Base-by-base conservation (phyloP, 78 protist species). In the Protostelium mycophagum region DNA sequence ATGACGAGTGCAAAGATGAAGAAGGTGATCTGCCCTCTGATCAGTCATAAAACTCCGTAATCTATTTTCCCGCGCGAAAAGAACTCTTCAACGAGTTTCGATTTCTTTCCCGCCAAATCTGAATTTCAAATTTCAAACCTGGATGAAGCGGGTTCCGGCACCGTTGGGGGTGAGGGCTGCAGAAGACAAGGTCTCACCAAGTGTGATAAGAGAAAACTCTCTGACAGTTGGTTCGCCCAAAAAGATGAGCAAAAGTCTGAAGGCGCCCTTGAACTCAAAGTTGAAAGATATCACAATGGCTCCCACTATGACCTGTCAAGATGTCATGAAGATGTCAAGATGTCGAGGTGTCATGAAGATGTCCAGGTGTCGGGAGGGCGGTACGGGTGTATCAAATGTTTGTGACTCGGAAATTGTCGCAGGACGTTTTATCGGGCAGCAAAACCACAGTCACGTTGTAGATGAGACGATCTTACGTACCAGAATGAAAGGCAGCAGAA, bases 261-360 rank as follows among this genome's bases (percentile, higher is more conserved):
- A 86, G 0, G 86, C 83, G 28, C 95, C 95, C 34, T 87, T 35
- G 86, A 93, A 84, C 86, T 88, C 63, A 36, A 93, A 90, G 37
- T 0, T 0, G 63, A 93, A 89, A 31, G 92, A 28, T n/a, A 28
- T 1, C 36, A 86, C 73, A n/a, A 38, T 1, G 25, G 38, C 10
- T 0, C 91, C 95, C 36, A 0, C 38, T 28, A 85, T 0, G 37
- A 93, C 34, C 1, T 1, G 87, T 63, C 36, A n/a, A 0, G 38
- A 37, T 28, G 34, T 29, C 89, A 16, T 35, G 34, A 23, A 89
- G 1, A 1, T 87, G 91, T 1, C 1, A n/a, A n/a, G n/a, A n/a
- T n/a, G n/a, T n/a, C n/a, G n/a, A n/a, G n/a, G n/a, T n/a, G n/a
- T n/a, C n/a, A n/a, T n/a, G n/a, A n/a, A n/a, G n/a, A n/a, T n/a